phyloP scores from a whole-genome alignment of 768 basidiomycete species.

The Clavaria fumosa region DNA sequence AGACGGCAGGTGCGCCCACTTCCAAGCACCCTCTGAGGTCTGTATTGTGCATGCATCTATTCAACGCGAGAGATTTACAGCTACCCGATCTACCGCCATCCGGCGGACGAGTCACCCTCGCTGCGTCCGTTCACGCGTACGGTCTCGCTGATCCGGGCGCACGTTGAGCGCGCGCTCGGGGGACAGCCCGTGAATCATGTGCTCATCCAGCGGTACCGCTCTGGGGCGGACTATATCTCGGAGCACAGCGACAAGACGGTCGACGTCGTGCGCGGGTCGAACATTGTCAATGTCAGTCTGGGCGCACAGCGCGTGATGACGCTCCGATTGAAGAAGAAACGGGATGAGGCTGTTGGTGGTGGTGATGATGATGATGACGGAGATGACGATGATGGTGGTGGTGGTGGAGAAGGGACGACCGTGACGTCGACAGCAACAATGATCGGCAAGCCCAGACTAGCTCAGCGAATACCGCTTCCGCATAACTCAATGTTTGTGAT shows the following conservation, averaged over 20 bases:
- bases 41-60: background rate
- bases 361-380: no score
- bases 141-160: conserved; percentile 44
- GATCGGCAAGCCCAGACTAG: no score
- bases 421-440: no score
- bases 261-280: conserved; percentile 59
- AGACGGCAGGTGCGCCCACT: conserved; percentile 29
- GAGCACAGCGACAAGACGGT: conserved; percentile 83
- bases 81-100: conserved; percentile 71
- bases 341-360: background rate
- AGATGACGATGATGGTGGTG: conserved; percentile 11
- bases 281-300: conserved; percentile 67
- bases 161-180: conserved; percentile 39
- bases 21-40: background rate
- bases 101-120: conserved; percentile 62
- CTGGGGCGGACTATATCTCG: conserved; percentile 68
- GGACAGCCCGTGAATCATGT: conserved; percentile 77
- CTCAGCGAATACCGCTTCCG: conserved; percentile 57
- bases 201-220: conserved; percentile 68
- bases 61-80: conserved; percentile 25
- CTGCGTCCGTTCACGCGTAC: conserved; percentile 54
- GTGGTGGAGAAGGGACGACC: no score
- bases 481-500: conserved; percentile 77
- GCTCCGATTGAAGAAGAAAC: conserved; percentile 18
- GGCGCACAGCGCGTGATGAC: conserved; percentile 69